These are phyloP conservation scores for Saccharomycopsis vini DNA, from an alignment of 805 yeast species.

Conservation along the genomic window DNA sequence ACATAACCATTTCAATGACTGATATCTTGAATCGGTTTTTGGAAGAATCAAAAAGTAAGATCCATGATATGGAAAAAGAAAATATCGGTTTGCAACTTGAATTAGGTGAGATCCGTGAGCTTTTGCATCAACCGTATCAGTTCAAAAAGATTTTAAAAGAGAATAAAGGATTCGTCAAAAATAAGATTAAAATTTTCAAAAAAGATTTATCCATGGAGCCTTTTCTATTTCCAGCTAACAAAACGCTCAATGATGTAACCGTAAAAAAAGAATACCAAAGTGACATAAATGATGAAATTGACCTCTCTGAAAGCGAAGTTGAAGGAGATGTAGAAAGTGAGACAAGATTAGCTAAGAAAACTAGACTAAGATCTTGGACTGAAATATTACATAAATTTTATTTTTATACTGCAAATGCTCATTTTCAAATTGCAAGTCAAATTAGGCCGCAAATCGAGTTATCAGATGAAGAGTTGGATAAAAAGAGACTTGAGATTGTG, in stretches of 20 bases:
- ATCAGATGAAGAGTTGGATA: slow-evolving; percentile 22
- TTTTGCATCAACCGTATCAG: slow-evolving; percentile 36
- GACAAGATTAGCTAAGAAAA: slow-evolving; percentile 15
- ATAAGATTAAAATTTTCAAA: slow-evolving; percentile 19
- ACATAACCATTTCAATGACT: slow-evolving; percentile 42
- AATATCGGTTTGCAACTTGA: slow-evolving; percentile 39
- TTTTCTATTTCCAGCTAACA: too few species aligned
- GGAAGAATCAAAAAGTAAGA: slow-evolving; percentile 40
- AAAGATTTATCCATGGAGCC: slow-evolving; percentile 17
- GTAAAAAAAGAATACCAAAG: slow-evolving; percentile 10
- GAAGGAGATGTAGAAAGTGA: too few species aligned
- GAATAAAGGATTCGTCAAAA: slow-evolving; percentile 12
- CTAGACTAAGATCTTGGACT: slow-evolving; percentile 39
- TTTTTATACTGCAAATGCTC: slow-evolving; percentile 69
- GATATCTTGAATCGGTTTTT: slow-evolving; percentile 62
- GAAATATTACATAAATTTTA: slow-evolving; percentile 67
- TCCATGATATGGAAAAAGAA: slow-evolving; percentile 9
- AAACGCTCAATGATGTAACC: too few species aligned
- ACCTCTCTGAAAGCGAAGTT: slow-evolving; percentile 15
- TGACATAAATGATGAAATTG: background rate
- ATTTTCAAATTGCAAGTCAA: slow-evolving; percentile 45
- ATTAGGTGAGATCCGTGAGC: slow-evolving; percentile 64
- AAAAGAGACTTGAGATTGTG: too few species aligned
- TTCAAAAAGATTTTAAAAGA: slow-evolving; percentile 7
- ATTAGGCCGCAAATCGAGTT: slow-evolving; percentile 18